Evolutionary conservation across 805 yeast genomes (phyloP).

Genomic region (Cyberlindnera veronae): DNA sequence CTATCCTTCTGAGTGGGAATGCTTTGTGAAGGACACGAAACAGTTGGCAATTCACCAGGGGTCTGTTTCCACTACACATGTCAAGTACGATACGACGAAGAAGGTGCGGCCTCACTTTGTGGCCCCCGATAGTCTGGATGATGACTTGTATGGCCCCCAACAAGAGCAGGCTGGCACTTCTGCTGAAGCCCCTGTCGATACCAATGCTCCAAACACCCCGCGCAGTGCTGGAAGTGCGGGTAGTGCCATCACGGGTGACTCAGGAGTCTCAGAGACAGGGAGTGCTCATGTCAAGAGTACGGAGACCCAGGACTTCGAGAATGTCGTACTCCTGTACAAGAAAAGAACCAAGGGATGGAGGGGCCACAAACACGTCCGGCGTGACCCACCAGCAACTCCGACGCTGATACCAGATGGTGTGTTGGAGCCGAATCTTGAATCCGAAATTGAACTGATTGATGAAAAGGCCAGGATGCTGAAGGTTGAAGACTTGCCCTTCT

Average conservation of each 20-base stretch:
- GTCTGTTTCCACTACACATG: slow-evolving; percentile 25
- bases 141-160: too few relatives aligned
- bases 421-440: slow-evolving; percentile 14
- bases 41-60: slow-evolving; percentile 55
- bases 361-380: background rate
- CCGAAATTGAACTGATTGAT: background rate
- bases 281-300: background rate
- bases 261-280: background rate
- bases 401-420: slow-evolving; percentile 6
- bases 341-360: background rate
- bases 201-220: too few relatives aligned
- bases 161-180: too few relatives aligned
- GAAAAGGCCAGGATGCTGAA: slow-evolving; percentile 35
- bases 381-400: slow-evolving; percentile 11
- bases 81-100: slow-evolving; percentile 22
- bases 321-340: background rate
- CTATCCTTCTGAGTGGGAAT: slow-evolving; percentile 75
- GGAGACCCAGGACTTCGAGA: background rate
- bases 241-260: background rate
- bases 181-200: too few relatives aligned
- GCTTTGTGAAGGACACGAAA: slow-evolving; percentile 75
- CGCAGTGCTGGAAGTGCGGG: background rate
- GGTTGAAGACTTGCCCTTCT: slow-evolving; percentile 63
- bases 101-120: background rate
- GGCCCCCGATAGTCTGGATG: too few relatives aligned